Evolutionary conservation across 2,329 filamentous ascomycete species (phyloP), one percentile per base, ranked within the genome.

Genomic region (Amauroascus verrucosus): DNA sequence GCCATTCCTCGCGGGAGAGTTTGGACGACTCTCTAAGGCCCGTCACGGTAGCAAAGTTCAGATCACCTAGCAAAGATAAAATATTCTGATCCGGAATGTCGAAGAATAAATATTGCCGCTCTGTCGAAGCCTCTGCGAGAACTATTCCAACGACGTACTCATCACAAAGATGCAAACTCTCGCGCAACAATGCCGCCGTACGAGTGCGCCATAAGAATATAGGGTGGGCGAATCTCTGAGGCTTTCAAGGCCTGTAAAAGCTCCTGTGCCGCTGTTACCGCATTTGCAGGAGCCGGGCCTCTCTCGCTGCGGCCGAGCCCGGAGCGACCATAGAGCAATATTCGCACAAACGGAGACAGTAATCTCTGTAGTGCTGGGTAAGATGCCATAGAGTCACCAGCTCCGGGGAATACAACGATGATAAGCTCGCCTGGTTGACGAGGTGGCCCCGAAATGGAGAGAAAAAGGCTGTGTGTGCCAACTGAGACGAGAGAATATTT

Each of bases 161-260:
- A 0, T 59, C 53, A 28, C 63, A 59, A 0, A 66, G 54, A 51
- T 71, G 65, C 13, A 72, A 65, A 72, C 47, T 71, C 68, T 4
- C 70, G 64, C 16, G 68, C 66, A 38, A 71, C 58, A 40, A 72
- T 65, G 0, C 61, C 69, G 6, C 70, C 70, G 48, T 70, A 73
- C 9, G 68, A 71, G 56, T 73, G 70, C 1, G 62, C 69, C 1
- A 67, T 62, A 5, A 73, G 58, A 2, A 71, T 40, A 14, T 67
- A 61, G 1, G 67, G 69, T 6, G 65, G 59, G 0, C 35, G 6
- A 0, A 69, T 53, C 0, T 57, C 28, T 9, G 56, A 59, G 3
- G 38, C 48, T n/a, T 56, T 11, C 4, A 70, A 60, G n/a, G 69
- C 59, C 22, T 30, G 54, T 40, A 62, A 61, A 22, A 72, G 56